Evolutionary conservation across 768 basidiomycete species (phyloP), one percentile per base, ranked within the genome.

Genomic region (Rhizopogon vulgaris): DNA sequence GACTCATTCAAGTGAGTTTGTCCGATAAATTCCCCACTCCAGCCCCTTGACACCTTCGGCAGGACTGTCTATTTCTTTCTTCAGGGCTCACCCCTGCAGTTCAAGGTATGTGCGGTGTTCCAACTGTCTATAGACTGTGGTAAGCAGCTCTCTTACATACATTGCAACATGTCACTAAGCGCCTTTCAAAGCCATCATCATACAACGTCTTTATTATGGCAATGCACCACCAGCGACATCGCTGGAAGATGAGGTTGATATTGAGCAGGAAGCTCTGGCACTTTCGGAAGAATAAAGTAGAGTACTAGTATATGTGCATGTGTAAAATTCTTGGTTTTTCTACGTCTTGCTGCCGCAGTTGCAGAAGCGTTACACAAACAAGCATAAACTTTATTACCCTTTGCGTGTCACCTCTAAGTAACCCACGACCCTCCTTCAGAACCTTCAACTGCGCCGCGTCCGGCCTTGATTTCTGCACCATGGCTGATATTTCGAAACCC

Each of bases 51-150:
- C 52, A 41, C 58, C 39, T n/a, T 42, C 50, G 28, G 4, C 59
- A 93, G 90, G 64, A 82, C 85, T 10, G 75, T 77, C 3, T 93
- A 93, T 63, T 93, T 92, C 68, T 91, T 93, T 69, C 56, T 83
- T 45, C 78, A 86, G 62, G 64, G 73, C 11, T 84, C 84, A 0
- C 85, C 88, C 1, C 60, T 93, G 46, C 90, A 89, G 59, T 93
- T 93, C 75, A 84, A 86, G 66, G 79, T 80, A 38, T 92, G 90
- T 58, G 84, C 87, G 4, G 75, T 92, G 53, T 92, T 92, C 63
- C 91, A 93, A 63, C 68, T 93, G 41, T 86, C 86, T 1, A 69
- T 92, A 38, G 90, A 93, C 68, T 62, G 78, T 56, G 85, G 90
- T 89, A 55, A 57, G 87, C 67, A 22, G 37, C 40, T 52, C 41